Conservation (phyloP, 31 red algal genomes). For the Odonthalia washingtoniensis region DNA sequence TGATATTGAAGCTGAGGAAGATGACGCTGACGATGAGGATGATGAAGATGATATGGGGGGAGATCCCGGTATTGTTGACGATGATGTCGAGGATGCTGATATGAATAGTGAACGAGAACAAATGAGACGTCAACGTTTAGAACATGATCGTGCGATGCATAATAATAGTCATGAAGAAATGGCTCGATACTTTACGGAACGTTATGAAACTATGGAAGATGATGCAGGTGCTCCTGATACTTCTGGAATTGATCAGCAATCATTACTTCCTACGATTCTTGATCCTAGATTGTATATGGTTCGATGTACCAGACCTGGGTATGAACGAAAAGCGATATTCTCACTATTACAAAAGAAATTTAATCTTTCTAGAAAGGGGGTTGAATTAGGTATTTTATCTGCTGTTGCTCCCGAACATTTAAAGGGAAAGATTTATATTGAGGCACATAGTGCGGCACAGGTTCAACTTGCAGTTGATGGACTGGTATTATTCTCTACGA, state of each 20-base stretch:
- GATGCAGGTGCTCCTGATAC: conserved; percentile 67
- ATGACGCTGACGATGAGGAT: conserved; percentile 90
- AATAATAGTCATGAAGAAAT: conserved; percentile 63
- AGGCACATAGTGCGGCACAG: conserved; percentile 71
- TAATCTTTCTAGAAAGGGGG: conserved; percentile 59
- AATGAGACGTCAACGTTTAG: conserved; percentile 72
- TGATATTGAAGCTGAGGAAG: conserved; percentile 88
- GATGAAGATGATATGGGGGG: conserved; percentile 79
- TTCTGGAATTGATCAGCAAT: conserved; percentile 86
- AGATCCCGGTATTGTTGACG: conserved; percentile 63
- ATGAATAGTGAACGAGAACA: conserved; percentile 45
- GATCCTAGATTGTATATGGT: conserved; percentile 91
- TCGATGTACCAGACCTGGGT: conserved; percentile 80
- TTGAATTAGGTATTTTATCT: conserved; percentile 78
- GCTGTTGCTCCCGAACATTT: conserved; percentile 94
- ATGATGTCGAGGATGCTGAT: conserved; percentile 65
- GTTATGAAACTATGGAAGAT: conserved; percentile 66
- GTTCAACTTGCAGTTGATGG: conserved; percentile 83
- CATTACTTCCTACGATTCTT: conserved; percentile 83
- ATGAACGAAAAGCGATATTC: conserved; percentile 82
- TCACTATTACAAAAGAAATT: conserved; percentile 90
- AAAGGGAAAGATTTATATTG: conserved; percentile 88
- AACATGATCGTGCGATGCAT: conserved; percentile 65
- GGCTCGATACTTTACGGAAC: conserved; percentile 63
- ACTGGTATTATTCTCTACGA: conserved; percentile 73